phyloP scores from a whole-genome alignment of 306 rosid species.

The Prunus mira region DNA sequence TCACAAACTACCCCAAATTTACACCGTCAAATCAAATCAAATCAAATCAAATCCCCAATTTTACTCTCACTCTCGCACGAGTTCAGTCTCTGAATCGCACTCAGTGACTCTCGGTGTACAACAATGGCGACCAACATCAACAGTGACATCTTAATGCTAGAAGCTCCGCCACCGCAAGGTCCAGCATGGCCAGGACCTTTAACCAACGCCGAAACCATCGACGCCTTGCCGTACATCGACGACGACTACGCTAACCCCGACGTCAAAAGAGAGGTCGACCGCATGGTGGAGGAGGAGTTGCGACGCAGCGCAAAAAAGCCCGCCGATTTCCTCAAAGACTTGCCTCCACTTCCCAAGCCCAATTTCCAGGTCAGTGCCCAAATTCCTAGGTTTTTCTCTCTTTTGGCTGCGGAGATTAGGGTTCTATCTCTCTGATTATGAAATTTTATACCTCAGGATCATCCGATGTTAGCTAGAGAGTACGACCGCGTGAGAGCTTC shows the following conservation, averaged over 20 bases:
- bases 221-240: conserved; percentile 93
- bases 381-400: neutral
- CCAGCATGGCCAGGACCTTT: conserved; percentile 37
- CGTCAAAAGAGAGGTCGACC: conserved; percentile 83
- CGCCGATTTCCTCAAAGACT: conserved; percentile 82
- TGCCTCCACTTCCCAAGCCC: conserved; percentile 75
- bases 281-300: conserved; percentile 87
- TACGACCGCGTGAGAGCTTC: conserved; percentile 91
- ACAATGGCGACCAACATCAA: conserved; percentile 48
- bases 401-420: conserved; percentile 4
- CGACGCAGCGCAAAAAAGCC: conserved; percentile 86
- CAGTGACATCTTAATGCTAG: conserved; percentile 68
- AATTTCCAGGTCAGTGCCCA: conserved; percentile 48
- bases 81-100: neutral
- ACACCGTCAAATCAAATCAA: neutral
- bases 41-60: too few relatives aligned
- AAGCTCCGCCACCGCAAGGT: conserved; percentile 59
- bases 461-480: conserved; percentile 89
- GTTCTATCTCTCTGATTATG: neutral
- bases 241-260: conserved; percentile 69
- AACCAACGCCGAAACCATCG: conserved; percentile 63
- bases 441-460: conserved; percentile 40
- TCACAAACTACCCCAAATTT: too few relatives aligned
- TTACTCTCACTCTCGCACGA: neutral
- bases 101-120: neutral